Evolutionary conservation across 768 basidiomycete species (phyloP), one percentile per base, ranked within the genome.

Genomic region (Saitozyma podzolica): DNA sequence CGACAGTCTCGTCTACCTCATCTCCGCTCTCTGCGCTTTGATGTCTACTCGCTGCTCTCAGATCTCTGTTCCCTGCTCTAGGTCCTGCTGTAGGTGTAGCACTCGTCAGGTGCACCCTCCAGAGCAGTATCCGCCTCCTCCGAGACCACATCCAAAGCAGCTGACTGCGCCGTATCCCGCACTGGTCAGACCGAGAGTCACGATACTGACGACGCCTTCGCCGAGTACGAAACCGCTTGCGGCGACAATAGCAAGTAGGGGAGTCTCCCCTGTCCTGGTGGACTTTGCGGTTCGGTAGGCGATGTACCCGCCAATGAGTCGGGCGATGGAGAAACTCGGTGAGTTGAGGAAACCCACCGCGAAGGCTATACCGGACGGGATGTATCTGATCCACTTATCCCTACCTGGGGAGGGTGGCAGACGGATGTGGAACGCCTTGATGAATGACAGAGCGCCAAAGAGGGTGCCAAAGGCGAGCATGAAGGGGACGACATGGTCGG

Each of bases 191-290:
- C 87, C 69, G 53, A 98, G 82, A 13, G 89, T 86, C 39, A 93
- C 79, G 51, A 98, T 84, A 74, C 92, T 93, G 48, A 90, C 83
- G 41, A 96, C 87, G 1, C 95, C 95, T 77, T 98, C 95, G 17
- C 95, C 95, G 16, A 98, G 82, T 29, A 98, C 94, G 77, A 98
- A 96, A 3, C 95, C 95, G 77, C 90, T 92, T 8, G 94, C 95
- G 47, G 95, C 83, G 29, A 97, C 86, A 70, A 98, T 88, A 42
- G 94, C 75, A 49, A 71, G 47, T 14, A 73, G 58, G 1, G 67
- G 78, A 13, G 73, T 79, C 48, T 78, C 75, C 6, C 74, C 74
- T 8, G 40, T 63, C 10, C 54, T 55, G 39, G 50, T 65, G 11
- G 42, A 50, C 40, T 67, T 66, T 7, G 77, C 63, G 13, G 69